phyloP scores from a whole-genome alignment of 495 filamentous ascomycete species.

The Penicillium odoratum region DNA sequence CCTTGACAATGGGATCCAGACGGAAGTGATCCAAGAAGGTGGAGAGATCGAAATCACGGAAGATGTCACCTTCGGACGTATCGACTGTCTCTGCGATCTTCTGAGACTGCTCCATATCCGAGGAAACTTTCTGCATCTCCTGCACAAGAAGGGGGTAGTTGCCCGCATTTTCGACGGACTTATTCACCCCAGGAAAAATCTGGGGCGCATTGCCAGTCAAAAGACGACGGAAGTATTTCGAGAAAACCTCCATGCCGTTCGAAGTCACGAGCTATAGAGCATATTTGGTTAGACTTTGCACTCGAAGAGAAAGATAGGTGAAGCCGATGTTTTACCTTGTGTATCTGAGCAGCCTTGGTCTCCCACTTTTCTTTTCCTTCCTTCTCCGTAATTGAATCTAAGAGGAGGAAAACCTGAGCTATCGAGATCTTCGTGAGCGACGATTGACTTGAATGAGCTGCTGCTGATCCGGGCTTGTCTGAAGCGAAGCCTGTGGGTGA shows the following conservation, averaged over 20 bases:
- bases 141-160: slow-evolving; percentile 79
- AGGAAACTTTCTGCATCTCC: slow-evolving; percentile 81
- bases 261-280: slow-evolving; percentile 76
- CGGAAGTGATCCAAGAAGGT: slow-evolving; percentile 94
- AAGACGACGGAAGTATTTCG: slow-evolving; percentile 87
- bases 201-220: slow-evolving; percentile 79
- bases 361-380: slow-evolving; percentile 92
- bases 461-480: slow-evolving; percentile 49
- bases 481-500: slow-evolving; percentile 59
- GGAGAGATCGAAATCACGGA: slow-evolving; percentile 89
- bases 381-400: slow-evolving; percentile 92
- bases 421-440: slow-evolving; percentile 80
- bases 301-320: not conserved
- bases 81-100: slow-evolving; percentile 94
- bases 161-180: slow-evolving; percentile 68
- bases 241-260: slow-evolving; percentile 95
- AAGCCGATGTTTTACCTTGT: slow-evolving; percentile 65
- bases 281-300: slow-evolving; percentile 17
- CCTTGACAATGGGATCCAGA: slow-evolving; percentile 82
- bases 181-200: slow-evolving; percentile 75
- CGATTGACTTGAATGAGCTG: slow-evolving; percentile 49
- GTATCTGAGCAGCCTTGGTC: slow-evolving; percentile 82
- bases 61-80: slow-evolving; percentile 80
- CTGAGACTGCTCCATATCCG: slow-evolving; percentile 75
- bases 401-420: slow-evolving; percentile 89